A percentile compares a stretch with the other conserved stretches of the same genome.
Evolutionary conservation across 2,329 filamentous ascomycete genomes (phyloP).

Genomic region (Harringtonia lauricola): DNA sequence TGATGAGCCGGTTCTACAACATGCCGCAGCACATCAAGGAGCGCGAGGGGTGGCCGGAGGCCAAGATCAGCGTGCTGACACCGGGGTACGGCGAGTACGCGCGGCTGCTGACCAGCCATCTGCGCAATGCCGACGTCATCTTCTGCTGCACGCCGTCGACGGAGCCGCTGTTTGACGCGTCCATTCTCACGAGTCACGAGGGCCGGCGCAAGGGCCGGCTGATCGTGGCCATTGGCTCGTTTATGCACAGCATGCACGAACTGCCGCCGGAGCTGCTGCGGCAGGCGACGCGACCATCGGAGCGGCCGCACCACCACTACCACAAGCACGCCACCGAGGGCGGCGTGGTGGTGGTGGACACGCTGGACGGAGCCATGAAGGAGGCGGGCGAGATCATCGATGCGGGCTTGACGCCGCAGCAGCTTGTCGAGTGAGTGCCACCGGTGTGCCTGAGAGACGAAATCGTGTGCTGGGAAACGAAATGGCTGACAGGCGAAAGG

Average conservation of each 20-base stretch:
- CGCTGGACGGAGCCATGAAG: constrained; percentile 64
- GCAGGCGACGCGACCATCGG: constrained; percentile 38
- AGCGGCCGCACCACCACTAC: constrained; percentile 38
- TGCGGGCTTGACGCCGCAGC: constrained; percentile 58
- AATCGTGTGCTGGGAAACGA: too few species aligned
- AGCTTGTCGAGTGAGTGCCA: constrained; percentile 68
- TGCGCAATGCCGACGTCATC: constrained; percentile 66
- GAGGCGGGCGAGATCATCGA: constrained; percentile 83
- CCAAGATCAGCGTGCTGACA: constrained; percentile 60
- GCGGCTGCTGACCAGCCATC: constrained; percentile 57
- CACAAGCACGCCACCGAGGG: constrained; percentile 57
- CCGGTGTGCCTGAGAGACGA: too few species aligned
- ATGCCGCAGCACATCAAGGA: constrained; percentile 32
- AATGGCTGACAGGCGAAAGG: constrained; percentile 24
- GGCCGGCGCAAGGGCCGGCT: constrained; percentile 60
- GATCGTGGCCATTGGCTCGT: constrained; percentile 61
- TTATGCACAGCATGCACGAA: constrained; percentile 67
- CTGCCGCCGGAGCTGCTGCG: constrained; percentile 65
- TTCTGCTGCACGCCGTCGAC: constrained; percentile 80
- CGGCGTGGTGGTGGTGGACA: constrained; percentile 61
- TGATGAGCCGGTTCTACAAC: constrained; percentile 41
- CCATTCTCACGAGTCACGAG: constrained; percentile 61
- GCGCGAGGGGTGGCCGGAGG: constrained; percentile 50
- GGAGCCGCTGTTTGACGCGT: constrained; percentile 62
- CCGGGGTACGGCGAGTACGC: constrained; percentile 58